Evolutionary conservation across 352 stramenopile genomes (phyloP).

Genomic region (Pythium insidiosum): DNA sequence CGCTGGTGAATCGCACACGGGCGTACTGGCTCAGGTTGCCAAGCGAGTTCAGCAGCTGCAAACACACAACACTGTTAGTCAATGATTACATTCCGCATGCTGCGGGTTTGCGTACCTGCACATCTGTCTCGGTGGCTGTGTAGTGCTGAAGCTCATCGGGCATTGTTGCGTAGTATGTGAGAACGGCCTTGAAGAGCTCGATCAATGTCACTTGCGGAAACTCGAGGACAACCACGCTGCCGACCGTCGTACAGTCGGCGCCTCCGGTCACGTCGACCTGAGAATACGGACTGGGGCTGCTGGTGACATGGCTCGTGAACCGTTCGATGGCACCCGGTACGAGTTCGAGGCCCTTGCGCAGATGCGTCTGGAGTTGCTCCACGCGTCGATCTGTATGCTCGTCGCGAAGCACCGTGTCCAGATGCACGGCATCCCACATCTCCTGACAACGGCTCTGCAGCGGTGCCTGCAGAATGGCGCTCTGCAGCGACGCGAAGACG

Average conservation of each 20-base stretch:
- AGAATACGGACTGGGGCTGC: constrained; percentile 33
- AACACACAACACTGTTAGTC: neutral
- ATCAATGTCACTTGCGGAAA: constrained; percentile 30
- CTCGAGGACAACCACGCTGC: constrained; percentile 38
- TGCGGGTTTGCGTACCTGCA: constrained; percentile 12
- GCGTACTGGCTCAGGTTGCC: constrained; percentile 22
- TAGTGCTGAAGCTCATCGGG: constrained; percentile 22
- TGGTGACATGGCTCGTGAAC: constrained; percentile 25
- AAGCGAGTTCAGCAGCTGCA: constrained; percentile 24
- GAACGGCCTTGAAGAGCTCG: constrained; percentile 18
- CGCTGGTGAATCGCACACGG: constrained; percentile 36
- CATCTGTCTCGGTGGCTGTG: constrained; percentile 18
- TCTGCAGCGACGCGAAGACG: constrained; percentile 51
- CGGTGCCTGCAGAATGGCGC: constrained; percentile 38
- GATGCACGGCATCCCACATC: constrained; percentile 45
- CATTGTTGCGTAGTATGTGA: constrained; percentile 33
- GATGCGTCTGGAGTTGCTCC: constrained; percentile 26
- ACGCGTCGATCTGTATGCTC: constrained; percentile 13
- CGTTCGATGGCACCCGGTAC: constrained; percentile 26
- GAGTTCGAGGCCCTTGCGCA: constrained; percentile 21
- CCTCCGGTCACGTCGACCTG: constrained; percentile 57
- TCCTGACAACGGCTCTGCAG: constrained; percentile 36
- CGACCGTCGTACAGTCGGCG: constrained; percentile 32
- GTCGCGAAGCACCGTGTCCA: constrained; percentile 17
- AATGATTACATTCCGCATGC: neutral